Percentiles rank a stretch among this genome's conserved stretches.
phyloP scores from a whole-genome alignment of 164 flowering plant genomes.

The Umbellularia californica region DNA sequence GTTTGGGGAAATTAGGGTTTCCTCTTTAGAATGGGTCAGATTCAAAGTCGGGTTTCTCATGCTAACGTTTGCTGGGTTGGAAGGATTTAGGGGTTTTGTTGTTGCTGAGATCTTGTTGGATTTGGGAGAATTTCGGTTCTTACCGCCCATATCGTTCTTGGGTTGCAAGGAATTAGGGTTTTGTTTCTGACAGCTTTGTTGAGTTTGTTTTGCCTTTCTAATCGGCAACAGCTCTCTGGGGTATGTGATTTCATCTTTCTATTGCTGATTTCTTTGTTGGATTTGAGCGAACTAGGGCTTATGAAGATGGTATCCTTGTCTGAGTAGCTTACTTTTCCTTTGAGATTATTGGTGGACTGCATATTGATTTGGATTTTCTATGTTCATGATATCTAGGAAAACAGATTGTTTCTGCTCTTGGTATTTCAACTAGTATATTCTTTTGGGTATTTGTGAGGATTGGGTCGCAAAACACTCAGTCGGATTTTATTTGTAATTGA shows the following conservation, averaged over 20 bases:
- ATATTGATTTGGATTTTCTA: conserved; percentile 4
- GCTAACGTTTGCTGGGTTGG: conserved; percentile 3
- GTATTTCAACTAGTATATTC: not conserved
- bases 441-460: conserved; percentile 6
- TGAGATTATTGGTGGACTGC: not conserved
- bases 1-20: conserved; percentile 9
- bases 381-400: not conserved
- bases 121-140: conserved; percentile 7
- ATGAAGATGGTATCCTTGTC: not conserved
- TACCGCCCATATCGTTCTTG: not conserved
- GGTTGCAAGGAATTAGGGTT: conserved; percentile 1
- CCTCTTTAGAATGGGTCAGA: conserved; percentile 12
- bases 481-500: not conserved
- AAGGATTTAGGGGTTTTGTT: not conserved
- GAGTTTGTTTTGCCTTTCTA: not conserved
- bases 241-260: not conserved
- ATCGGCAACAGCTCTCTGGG: not conserved
- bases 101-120: not conserved
- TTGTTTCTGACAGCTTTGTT: not conserved
- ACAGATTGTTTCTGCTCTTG: no score
- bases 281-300: conserved; percentile 7
- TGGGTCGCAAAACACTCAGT: conserved; percentile 2
- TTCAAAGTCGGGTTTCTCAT: conserved; percentile 10
- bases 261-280: not conserved
- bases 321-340: not conserved